These are phyloP conservation scores for Chalciporus sp. DNA, from an alignment of 1,284 basidiomycete species.

Conservation along the genomic window DNA sequence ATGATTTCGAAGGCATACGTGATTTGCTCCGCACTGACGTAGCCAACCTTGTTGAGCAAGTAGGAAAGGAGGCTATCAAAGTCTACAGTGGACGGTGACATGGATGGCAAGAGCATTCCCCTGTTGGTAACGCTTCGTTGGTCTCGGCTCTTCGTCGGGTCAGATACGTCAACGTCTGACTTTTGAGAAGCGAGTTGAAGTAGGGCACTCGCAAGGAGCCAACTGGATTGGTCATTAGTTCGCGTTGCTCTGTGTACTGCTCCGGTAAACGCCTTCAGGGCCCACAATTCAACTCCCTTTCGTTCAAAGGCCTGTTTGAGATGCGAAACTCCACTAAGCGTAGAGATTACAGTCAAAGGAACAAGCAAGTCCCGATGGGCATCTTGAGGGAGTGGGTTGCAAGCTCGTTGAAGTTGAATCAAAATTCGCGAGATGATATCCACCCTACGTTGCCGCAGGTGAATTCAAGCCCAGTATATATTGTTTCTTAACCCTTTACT, in stretches of 20 bases:
- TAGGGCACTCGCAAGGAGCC: slow-evolving; percentile 3
- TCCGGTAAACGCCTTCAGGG: slow-evolving; percentile 1
- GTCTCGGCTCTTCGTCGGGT: too few species aligned
- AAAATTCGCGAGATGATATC: background rate
- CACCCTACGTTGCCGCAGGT: background rate
- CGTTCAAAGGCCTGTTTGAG: background rate
- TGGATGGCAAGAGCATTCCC: too few species aligned
- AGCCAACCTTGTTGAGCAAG: slow-evolving; percentile 2
- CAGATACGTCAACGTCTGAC: too few species aligned
- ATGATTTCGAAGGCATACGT: slow-evolving; percentile 6
- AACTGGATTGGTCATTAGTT: background rate
- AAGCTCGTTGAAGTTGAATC: background rate
- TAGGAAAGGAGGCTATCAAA: slow-evolving; percentile 2
- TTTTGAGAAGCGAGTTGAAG: background rate
- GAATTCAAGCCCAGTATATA: background rate
- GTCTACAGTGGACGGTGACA: slow-evolving; percentile 4
- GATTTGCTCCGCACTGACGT: background rate
- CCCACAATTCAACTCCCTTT: background rate
- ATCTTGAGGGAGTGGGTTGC: background rate
- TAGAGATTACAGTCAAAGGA: slow-evolving; percentile 7
- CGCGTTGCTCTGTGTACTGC: background rate
- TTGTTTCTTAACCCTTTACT: background rate
- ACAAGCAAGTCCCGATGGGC: slow-evolving; percentile 3
- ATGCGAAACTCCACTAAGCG: background rate
- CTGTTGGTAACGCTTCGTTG: too few species aligned